Evolutionary conservation across 495 filamentous ascomycete species (phyloP), one percentile per base, ranked within the genome.

Genomic region (Penicillium ochrochloron): DNA sequence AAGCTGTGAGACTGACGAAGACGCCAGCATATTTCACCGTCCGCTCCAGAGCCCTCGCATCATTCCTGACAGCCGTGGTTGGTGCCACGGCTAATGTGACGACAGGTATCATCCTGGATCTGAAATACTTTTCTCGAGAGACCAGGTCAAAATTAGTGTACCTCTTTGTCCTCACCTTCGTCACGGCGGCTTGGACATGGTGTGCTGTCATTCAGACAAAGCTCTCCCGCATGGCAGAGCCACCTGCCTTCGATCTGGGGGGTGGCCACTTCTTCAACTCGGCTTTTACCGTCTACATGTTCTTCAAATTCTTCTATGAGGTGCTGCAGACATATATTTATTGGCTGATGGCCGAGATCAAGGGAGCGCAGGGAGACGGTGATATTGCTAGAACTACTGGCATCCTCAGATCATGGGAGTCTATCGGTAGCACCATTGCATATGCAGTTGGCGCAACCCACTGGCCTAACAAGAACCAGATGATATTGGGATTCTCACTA

Each of bases 11-110:
- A 5, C 51, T 65, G 29, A 65, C 51, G 12, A 19, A n/a, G 5
- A 17, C 2, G 19, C 6, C 21, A 70, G 83, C 83, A 56, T 87
- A 88, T 66, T 87, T 88, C 70, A 83, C 82, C 1, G 84, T 88
- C 9, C 80, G 84, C 1, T 75, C 82, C 2, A 76, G 85, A 8
- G 81, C 84, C 0, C 73, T 88, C 1, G 83, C 81, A 1, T 76
- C 84, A 27, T 76, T 80, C n/a, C 75, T 79, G 0, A 82, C 81
- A 25, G 73, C 67, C 2, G 64, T 85, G 27, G 78, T 77, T 6
- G 76, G 76, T 2, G 84, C 81, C 6, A 66, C 77, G 23, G 82
- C 82, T 50, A 82, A 83, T 59, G 59, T 85, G 41, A 72, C 76
- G 59, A 84, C 78, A 68, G 83, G 82, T 1, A 76, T 77, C 66